Percentiles rank a stretch among this genome's conserved stretches.
phyloP scores from a whole-genome alignment of 208 protist genomes.

The Trypanosoma cruzi region DNA sequence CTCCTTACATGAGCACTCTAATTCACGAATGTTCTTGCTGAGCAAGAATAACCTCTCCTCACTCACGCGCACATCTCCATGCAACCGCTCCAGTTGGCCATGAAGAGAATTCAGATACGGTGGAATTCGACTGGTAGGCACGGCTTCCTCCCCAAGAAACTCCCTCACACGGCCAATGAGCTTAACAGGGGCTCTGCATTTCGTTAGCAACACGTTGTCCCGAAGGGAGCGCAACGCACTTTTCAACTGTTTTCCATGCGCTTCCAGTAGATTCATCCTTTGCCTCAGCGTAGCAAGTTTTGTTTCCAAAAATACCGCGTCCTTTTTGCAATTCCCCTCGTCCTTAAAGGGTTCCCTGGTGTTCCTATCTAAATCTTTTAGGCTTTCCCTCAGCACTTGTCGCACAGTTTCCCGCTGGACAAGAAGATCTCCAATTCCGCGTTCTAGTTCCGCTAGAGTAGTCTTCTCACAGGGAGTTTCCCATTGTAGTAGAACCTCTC shows the following conservation, averaged over 20 bases:
- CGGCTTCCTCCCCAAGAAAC: not conserved
- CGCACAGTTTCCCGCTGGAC: slow-evolving; percentile 35
- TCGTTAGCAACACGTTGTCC: not conserved
- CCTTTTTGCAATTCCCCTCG: not conserved
- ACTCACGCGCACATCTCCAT: slow-evolving; percentile 30
- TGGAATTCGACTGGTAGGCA: not conserved
- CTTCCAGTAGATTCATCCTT: slow-evolving; percentile 8
- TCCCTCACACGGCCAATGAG: slow-evolving; percentile 8
- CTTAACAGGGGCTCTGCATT: slow-evolving; percentile 3
- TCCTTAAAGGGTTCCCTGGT: not conserved
- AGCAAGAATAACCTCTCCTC: slow-evolving; percentile 35
- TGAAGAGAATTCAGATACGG: slow-evolving; percentile 14
- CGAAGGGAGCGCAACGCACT: not conserved
- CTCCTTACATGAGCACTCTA: slow-evolving; percentile 27
- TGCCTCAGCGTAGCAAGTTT: not conserved
- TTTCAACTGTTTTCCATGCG: not conserved
- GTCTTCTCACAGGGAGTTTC: not conserved
- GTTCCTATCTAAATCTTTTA: slow-evolving; percentile 11
- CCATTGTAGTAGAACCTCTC: not conserved
- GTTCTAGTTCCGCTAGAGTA: slow-evolving; percentile 17
- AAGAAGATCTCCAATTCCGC: slow-evolving; percentile 23
- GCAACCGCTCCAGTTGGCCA: slow-evolving; percentile 31
- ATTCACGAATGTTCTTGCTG: slow-evolving; percentile 25
- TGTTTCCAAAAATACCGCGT: not conserved
- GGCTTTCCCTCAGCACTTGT: slow-evolving; percentile 1